A percentile compares a stretch with the other conserved stretches of the same genome.
Evolutionary conservation across 768 basidiomycete genomes (phyloP).

Genomic region (Trametes punicea): DNA sequence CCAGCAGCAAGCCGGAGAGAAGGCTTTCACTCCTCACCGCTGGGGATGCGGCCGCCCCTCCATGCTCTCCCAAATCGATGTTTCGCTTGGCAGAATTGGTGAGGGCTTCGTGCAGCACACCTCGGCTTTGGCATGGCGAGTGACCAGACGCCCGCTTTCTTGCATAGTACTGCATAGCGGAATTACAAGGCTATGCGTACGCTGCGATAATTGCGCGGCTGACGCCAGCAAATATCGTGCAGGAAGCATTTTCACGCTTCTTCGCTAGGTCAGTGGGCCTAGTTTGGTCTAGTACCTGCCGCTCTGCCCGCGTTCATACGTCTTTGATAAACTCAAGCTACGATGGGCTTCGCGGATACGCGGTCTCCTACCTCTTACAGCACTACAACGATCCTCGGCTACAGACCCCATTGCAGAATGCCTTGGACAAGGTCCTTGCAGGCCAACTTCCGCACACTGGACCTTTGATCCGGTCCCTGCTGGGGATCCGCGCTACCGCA

Average conservation of each 20-base stretch:
- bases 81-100: constrained; percentile 25
- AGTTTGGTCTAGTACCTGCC: too few species aligned
- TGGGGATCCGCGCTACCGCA: background rate
- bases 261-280: constrained; percentile 20
- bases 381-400: constrained; percentile 2
- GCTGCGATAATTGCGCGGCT: constrained; percentile 10
- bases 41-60: constrained; percentile 2
- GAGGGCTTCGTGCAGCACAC: background rate
- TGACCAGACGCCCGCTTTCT: too few species aligned
- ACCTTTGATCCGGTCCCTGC: constrained; percentile 4
- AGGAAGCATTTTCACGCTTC: constrained; percentile 28
- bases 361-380: constrained; percentile 8
- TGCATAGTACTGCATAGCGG: constrained; percentile 20
- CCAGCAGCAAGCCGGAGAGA: constrained; percentile 8
- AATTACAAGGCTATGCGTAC: constrained; percentile 19
- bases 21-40: background rate
- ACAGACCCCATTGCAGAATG: background rate
- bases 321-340: constrained; percentile 15
- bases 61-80: constrained; percentile 26
- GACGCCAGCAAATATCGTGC: constrained; percentile 19
- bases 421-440: background rate
- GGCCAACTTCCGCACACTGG: constrained; percentile 16
- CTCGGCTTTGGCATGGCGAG: too few species aligned
- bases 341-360: constrained; percentile 14
- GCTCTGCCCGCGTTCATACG: too few species aligned